Evolutionary conservation across 192 early-diverging fungal genomes (phyloP), one percentile per base, ranked within the genome.

Genomic region (Mortierella hygrophila): DNA sequence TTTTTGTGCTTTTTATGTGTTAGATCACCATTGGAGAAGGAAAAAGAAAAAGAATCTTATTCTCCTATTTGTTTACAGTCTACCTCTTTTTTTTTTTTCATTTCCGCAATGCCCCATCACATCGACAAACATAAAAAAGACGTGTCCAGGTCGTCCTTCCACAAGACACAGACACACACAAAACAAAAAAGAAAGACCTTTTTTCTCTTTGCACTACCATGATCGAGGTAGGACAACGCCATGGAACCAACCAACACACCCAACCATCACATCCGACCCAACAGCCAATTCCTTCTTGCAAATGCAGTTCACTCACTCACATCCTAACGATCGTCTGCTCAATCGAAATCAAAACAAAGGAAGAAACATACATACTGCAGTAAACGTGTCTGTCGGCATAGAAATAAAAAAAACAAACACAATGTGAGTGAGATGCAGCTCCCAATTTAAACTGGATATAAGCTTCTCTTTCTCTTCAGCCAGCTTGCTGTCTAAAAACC

Each of bases 311-410:
- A 18, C 49, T 52, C 49, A 52, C 18, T 16, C 15, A 21, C 18
- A 52, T 0, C 11, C 60, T 1, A 65, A 65, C 26, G 60, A 65
- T 65, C 60, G 29, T 29, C 29, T 15, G 60, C 60, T 65, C 60
- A 35, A 65, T 29, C 60, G 60, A 65, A 26, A 32, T 65, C 26
- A 15, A 15, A 26, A 26, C 4, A 35, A 26, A 4, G 60, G 3
- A 23, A 65, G 4, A 65, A 23, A 6, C 47, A n/a, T 26, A 57
- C 6, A 57, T 26, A 4, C 55, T 18, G 9, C 16, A 3, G 16
- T 23, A 10, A 63, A 65, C 60, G 29, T 65, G 49, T 52, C 49
- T 52, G 60, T 65, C 60, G 60, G 60, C 60, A 65, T 65, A 65
- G 60, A 65, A 65, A 3, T 21, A 26, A 6, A 57, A 65, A 29